Base-by-base conservation (phyloP, 208 protist species). In the Leishmania aethiopica region DNA sequence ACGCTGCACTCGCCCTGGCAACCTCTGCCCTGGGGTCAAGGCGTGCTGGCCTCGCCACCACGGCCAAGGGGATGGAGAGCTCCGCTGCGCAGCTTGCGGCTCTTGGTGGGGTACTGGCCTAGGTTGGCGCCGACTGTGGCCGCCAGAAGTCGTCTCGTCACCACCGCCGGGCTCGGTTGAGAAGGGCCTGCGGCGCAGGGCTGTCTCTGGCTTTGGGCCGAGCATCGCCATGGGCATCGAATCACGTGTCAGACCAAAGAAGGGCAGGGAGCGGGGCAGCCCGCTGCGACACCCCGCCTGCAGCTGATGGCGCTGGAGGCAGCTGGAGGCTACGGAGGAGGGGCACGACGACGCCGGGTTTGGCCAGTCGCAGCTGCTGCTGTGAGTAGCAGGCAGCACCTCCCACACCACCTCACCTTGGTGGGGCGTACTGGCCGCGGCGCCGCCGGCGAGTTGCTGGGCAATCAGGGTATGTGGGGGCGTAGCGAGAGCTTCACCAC, bases 201-300 rank as follows among this genome's bases (percentile, higher is more conserved):
- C 57, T 49, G 37, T 0, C 62, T 71, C 42, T 37, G 69, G 57
- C 28, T 40, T 22, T 0, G 64, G 10, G 57, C 55, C 53, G 42
- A 64, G 49, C 71, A n/a, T 15, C 51, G 40, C 35, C 28, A 47
- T 22, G 1, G 51, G 22, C 11, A 75, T 40, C 3, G 82, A 60
- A 37, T 81, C 77, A 28, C 64, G 82, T 28, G 82, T 81, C 51
- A 78, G 40, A 5, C 51, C 19, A 0, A 59, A 64, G 22, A 73
- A 80, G 35, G 76, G 49, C 70, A 85, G n/a, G 13, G 77, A 75
- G 53, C 82, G 82, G 3, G 82, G 77, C 37, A 85, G 64, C 71
- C 71, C 28, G 35, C 77, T 85, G 77, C 82, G 82, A 11, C 47
- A 81, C 35, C 77, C 82, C 49, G 77, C 55, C 72, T 81, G 82